These are phyloP conservation scores for Artomyces pyxidatus DNA, from an alignment of 768 basidiomycete species.

Conservation along the genomic window DNA sequence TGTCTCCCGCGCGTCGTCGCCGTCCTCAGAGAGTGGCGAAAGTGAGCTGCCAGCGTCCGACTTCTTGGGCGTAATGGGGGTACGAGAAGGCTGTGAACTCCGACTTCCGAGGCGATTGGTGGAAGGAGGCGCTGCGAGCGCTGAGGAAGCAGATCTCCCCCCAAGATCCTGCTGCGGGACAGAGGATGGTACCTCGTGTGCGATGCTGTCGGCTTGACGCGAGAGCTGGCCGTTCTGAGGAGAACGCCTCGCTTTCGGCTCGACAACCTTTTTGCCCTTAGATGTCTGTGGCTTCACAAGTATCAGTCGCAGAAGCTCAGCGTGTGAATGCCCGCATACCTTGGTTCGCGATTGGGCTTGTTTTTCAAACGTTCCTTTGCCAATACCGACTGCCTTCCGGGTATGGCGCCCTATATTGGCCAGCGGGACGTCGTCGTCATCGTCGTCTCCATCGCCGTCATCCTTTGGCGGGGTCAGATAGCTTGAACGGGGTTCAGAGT, in stretches of 20 bases:
- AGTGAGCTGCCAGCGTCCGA: background rate
- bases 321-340: no score
- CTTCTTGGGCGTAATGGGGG: background rate
- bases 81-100: background rate
- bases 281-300: no score
- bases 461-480: conserved; percentile 10
- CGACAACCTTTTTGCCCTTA: background rate
- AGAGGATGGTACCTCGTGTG: conserved; percentile 45
- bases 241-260: conserved; percentile 7
- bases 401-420: no score
- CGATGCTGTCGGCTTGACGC: background rate
- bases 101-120: background rate
- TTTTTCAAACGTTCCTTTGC: no score
- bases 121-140: conserved; percentile 6
- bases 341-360: no score
- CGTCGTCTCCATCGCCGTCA: conserved; percentile 18
- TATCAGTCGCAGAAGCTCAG: no score
- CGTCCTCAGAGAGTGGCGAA: background rate
- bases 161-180: conserved; percentile 44
- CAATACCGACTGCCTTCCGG: no score
- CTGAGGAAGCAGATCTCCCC: background rate
- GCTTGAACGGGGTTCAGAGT: background rate
- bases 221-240: no score
- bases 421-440: conserved; percentile 41
- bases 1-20: background rate